Evolutionary conservation across 192 early-diverging fungal species (phyloP).

Genomic region (Rhizophagus clarus): DNA sequence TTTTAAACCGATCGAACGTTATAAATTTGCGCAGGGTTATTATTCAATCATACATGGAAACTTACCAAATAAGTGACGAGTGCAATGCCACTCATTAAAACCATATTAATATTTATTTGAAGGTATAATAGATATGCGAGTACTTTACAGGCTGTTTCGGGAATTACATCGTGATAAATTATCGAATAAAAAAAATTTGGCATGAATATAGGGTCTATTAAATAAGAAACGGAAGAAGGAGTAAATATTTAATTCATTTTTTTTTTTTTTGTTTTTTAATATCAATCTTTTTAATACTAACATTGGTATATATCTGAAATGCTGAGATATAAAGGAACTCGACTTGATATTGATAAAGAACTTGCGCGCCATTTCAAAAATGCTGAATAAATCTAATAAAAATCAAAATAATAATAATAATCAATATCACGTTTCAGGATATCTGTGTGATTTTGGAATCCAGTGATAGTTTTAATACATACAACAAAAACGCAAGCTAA

Average conservation of each 20-base stretch:
- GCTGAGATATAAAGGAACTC: constrained; percentile 5
- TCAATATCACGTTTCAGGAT: background rate
- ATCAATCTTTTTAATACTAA: background rate
- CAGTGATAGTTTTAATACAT: too few species aligned
- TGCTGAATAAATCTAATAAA: background rate
- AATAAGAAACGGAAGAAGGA: background rate
- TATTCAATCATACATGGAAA: too few species aligned
- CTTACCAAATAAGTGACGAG: constrained; percentile 14
- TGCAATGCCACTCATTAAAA: constrained; percentile 5
- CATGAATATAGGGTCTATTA: background rate
- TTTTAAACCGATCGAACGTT: too few species aligned
- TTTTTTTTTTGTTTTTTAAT: background rate
- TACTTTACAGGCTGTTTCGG: background rate
- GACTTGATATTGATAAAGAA: background rate
- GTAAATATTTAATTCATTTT: too few species aligned
- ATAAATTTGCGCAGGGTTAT: too few species aligned
- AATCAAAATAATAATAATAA: too few species aligned
- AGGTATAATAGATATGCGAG: background rate
- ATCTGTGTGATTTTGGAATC: too few species aligned
- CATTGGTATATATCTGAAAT: background rate
- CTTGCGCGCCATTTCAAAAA: background rate
- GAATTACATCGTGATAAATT: background rate
- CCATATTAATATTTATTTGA: constrained; percentile 1
- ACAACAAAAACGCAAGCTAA: too few species aligned
- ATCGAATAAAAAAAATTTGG: constrained; percentile 13